A percentile compares a stretch with the other conserved stretches of the same genome.
Evolutionary conservation across 106 monocot species (phyloP).

Genomic region (Allium cepa): DNA sequence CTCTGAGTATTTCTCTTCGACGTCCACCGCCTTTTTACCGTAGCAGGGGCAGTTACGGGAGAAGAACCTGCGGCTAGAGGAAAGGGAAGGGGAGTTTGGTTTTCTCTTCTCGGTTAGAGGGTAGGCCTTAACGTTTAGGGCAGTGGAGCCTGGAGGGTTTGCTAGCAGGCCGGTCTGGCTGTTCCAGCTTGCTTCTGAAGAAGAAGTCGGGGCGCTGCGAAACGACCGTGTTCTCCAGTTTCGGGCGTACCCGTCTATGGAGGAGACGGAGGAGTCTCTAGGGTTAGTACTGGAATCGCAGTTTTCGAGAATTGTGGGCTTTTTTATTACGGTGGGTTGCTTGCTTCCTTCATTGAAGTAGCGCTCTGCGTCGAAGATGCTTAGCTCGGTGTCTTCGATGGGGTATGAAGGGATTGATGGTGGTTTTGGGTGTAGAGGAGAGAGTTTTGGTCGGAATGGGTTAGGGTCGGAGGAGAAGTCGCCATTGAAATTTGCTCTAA

Average conservation of each 20-base stretch:
- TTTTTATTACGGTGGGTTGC: background rate
- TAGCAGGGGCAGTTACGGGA: conserved; percentile 47
- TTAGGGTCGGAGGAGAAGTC: background rate
- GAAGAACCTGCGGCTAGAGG: conserved; percentile 19
- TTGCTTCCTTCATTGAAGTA: conserved; percentile 30
- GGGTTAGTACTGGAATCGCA: background rate
- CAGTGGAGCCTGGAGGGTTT: background rate
- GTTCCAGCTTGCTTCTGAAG: conserved; percentile 71
- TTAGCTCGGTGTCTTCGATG: conserved; percentile 35
- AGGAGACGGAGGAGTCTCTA: conserved; percentile 9
- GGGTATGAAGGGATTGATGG: conserved; percentile 9
- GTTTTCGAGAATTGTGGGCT: conserved; percentile 3
- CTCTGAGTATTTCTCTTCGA: conserved; percentile 34
- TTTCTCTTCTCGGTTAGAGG: conserved; percentile 5
- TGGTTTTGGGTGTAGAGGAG: conserved; percentile 22
- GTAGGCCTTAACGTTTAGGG: background rate
- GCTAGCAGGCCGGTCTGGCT: background rate
- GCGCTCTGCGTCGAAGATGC: conserved; percentile 68
- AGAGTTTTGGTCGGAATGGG: background rate
- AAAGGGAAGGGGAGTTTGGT: background rate
- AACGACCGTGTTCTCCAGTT: conserved; percentile 8
- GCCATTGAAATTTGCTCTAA: conserved; percentile 11
- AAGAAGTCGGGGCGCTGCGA: conserved; percentile 24
- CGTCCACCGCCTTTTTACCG: conserved; percentile 47
- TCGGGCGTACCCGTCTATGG: background rate